Percentiles rank a stretch among this genome's conserved stretches.
Conservation (phyloP, 495 filamentous ascomycete genomes). For the Rusavskia elegans region DNA sequence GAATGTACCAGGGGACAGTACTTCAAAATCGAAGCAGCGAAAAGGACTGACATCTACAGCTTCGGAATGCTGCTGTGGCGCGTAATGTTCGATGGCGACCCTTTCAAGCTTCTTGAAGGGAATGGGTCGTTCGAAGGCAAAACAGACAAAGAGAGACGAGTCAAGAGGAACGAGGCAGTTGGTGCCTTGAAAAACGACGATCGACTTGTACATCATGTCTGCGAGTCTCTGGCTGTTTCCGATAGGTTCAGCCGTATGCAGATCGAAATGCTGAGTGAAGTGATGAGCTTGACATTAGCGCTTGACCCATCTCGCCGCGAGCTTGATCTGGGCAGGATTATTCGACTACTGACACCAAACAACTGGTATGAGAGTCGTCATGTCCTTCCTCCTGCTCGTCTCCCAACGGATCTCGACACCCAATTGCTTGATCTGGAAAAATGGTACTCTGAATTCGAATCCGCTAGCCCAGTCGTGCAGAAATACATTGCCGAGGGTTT, state of each 20-base stretch:
- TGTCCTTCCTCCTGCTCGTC: conserved; percentile 7
- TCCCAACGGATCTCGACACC: conserved; percentile 10
- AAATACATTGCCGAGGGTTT: conserved; percentile 7
- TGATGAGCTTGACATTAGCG: conserved; percentile 11
- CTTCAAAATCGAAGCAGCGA: conserved; percentile 17
- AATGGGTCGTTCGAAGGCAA: conserved; percentile 8
- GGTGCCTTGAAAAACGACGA: conserved; percentile 11
- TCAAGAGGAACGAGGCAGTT: conserved; percentile 11
- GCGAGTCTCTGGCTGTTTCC: conserved; percentile 10
- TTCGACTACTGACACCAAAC: conserved; percentile 11
- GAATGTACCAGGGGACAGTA: conserved; percentile 11
- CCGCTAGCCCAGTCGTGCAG: conserved; percentile 10
- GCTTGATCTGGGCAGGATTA: conserved; percentile 14
- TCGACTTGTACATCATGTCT: conserved; percentile 14
- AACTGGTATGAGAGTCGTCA: conserved; percentile 14
- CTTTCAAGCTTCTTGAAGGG: conserved; percentile 9
- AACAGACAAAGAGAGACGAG: conserved; percentile 8
- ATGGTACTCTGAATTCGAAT: conserved; percentile 13
- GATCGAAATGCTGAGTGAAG: conserved; percentile 14
- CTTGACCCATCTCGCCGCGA: conserved; percentile 13
- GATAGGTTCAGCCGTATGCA: conserved; percentile 5
- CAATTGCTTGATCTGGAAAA: conserved; percentile 16
- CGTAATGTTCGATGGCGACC: conserved; percentile 14
- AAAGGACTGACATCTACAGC: conserved; percentile 17
- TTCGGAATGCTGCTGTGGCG: conserved; percentile 17